Percentiles rank a stretch among this genome's conserved stretches.
Evolutionary conservation across 345 rosid genomes (phyloP).

Genomic region (Eucalyptus cloeziana): DNA sequence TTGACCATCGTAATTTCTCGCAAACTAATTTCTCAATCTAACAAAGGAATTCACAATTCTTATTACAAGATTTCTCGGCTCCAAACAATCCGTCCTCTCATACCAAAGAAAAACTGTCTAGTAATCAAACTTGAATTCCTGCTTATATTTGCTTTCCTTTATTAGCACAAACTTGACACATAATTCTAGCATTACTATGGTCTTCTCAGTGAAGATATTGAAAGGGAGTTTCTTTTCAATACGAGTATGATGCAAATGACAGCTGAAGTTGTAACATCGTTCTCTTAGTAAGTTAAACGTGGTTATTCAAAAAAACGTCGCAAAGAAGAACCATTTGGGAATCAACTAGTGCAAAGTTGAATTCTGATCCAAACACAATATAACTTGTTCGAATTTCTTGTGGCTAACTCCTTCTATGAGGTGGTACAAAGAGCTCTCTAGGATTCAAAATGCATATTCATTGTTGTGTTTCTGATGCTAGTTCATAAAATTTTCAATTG

Average conservation of each 20-base stretch:
- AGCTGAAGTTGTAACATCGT: neutral
- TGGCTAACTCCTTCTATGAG: neutral
- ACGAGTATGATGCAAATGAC: neutral
- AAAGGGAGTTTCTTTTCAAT: neutral
- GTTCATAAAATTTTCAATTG: neutral
- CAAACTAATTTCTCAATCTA: neutral
- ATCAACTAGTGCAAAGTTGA: neutral
- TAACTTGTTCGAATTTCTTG: neutral
- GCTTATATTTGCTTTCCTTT: neutral
- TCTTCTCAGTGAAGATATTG: neutral
- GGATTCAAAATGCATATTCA: neutral
- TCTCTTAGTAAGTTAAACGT: neutral
- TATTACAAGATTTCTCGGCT: neutral
- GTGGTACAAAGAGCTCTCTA: neutral
- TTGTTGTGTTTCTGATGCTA: neutral
- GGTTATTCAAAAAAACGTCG: neutral
- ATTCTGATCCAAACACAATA: neutral
- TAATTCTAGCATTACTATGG: neutral
- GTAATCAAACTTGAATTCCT: neutral
- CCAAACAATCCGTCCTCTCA: neutral
- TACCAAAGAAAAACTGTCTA: rapidly evolving
- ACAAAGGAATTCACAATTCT: neutral
- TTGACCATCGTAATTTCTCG: neutral
- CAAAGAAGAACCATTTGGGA: neutral
- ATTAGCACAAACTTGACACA: neutral